Base-by-base conservation (phyloP, 176 grass and related monocot genomes). In the Phoenix dactylifera region DNA sequence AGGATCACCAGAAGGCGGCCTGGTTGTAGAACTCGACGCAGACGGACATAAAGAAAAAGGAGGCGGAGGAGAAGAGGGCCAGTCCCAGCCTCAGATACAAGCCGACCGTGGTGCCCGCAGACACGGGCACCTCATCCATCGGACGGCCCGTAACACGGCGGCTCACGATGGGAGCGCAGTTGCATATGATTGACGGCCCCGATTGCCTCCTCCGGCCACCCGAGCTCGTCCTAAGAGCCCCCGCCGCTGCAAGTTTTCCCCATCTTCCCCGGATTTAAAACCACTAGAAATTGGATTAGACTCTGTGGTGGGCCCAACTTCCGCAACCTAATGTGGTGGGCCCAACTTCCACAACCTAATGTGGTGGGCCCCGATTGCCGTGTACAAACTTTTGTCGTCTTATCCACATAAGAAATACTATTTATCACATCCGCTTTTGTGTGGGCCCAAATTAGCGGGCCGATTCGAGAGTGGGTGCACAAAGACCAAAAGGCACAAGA, bases 21-120 rank as follows among this genome's bases (percentile, higher is more conserved):
- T 95, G 87, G 77, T 83, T 90, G 52, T 87, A 87, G 91, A 95
- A 90, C 66, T 95, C 83, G 71, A 95, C 83, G 29, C 83, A 74
- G 18, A 95, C 72, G 50, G 86, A 90, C 83, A 95, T 87, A 77
- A 95, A 83, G 57, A 95, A 72, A 54, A 95, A 80, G 2, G 91
- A 80, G 6, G 83, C 80, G 7, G 86, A 84, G 58, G 91, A 90
- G 73, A 87, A 95, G 72, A 82, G 75, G 16, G 83, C 86, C 75
- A 90, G 91, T 4, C 86, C 91, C 16, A 90, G 57, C 7, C 91
- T 81, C 59, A 95, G 80, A 24, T 63, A 82, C 16, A 95, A 80
- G 68, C 91, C 84, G 7, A n/a, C 77, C 26, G 81, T 50, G 63
- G 80, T 86, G 44, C 90, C 90, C 28, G 82, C 72, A 25, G 83